Evolutionary conservation across 192 early-diverging fungal genomes (phyloP), one percentile per base, ranked within the genome.

Genomic region (Mortierella claussenii): DNA sequence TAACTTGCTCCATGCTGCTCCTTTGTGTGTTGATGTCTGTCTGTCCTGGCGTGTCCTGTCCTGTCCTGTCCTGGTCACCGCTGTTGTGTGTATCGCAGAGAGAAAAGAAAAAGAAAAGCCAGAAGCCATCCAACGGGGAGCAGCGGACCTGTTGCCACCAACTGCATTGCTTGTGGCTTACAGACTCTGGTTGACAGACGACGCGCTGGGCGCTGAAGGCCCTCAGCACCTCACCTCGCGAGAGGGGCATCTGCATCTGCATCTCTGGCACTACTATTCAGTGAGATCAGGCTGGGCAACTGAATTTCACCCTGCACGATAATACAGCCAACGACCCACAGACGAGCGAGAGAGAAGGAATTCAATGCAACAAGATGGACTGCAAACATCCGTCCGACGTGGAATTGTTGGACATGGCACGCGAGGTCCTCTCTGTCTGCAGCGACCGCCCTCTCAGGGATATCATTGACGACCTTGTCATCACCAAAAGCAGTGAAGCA

Each of bases 321-420:
- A 18, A 34, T 18, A 37, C 43, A n/a, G 15, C 43, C 4, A 45
- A 15, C 17, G 43, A 45, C 15, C 4, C 43, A 45, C 2, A 45
- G 2, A 15, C 43, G 15, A 4, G 43, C 15, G 15, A 3, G 2
- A 8, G 15, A 45, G 23, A 28, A 7, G 34, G 2, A 36, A 1
- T 17, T 48, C 31, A 4, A 61, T 61, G 59, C 44, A 32, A 49
- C 1, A 61, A 20, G 6, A 62, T 62, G 60, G 48, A 50, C 26
- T 34, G 18, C 5, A 37, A n/a, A 46, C n/a, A 15, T 30, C 62
- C 51, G 18, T 51, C 69, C 2, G 44, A 71, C 23, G 37, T 57
- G 21, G 33, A 62, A 31, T 48, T 76, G 26, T 33, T 76, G 53
- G 64, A 76, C 20, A 76, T 76, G 73, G 73, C 73, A 27, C 73